phyloP scores from a whole-genome alignment of 2,329 filamentous ascomycete genomes.

The Grosmannia serpens region DNA sequence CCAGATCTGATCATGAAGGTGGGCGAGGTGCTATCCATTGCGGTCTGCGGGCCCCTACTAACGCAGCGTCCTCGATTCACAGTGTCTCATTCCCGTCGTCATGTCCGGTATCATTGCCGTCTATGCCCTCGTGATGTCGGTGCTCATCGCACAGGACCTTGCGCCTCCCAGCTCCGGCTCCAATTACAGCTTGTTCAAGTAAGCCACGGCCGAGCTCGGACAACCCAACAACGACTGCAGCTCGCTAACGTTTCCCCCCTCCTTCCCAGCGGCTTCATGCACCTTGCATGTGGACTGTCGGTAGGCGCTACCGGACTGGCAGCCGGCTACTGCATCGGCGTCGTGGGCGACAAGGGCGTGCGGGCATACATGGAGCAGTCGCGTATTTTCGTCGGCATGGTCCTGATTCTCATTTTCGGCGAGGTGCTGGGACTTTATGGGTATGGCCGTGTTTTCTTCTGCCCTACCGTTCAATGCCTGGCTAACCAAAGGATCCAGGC shows the following conservation, averaged over 20 bases:
- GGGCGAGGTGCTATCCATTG: conserved; percentile 11
- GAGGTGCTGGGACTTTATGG: conserved; percentile 96
- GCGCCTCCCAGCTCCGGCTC: conserved; percentile 50
- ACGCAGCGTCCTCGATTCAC: neutral
- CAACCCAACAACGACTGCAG: no score
- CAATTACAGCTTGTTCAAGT: conserved; percentile 78
- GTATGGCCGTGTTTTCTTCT: conserved; percentile 39
- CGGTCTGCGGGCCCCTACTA: neutral
- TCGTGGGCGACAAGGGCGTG: conserved; percentile 90
- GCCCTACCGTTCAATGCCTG: no score
- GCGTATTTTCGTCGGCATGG: conserved; percentile 95
- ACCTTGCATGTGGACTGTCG: conserved; percentile 79
- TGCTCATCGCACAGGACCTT: conserved; percentile 88
- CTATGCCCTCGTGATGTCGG: conserved; percentile 92
- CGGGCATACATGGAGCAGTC: conserved; percentile 94
- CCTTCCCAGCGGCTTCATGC: conserved; percentile 68
- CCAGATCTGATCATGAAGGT: conserved; percentile 90
- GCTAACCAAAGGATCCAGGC: conserved; percentile 33
- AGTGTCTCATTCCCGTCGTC: conserved; percentile 80
- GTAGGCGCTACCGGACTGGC: conserved; percentile 89
- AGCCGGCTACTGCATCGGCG: conserved; percentile 90
- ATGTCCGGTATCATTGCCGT: conserved; percentile 99
- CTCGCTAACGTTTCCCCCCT: conserved; percentile 10
- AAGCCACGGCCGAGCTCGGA: conserved; percentile 21
- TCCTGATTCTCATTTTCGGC: conserved; percentile 94